Percentiles rank a stretch among this genome's conserved stretches.
Evolutionary conservation across 176 grass and related monocot genomes (phyloP).

Genomic region (Zea luxurians): DNA sequence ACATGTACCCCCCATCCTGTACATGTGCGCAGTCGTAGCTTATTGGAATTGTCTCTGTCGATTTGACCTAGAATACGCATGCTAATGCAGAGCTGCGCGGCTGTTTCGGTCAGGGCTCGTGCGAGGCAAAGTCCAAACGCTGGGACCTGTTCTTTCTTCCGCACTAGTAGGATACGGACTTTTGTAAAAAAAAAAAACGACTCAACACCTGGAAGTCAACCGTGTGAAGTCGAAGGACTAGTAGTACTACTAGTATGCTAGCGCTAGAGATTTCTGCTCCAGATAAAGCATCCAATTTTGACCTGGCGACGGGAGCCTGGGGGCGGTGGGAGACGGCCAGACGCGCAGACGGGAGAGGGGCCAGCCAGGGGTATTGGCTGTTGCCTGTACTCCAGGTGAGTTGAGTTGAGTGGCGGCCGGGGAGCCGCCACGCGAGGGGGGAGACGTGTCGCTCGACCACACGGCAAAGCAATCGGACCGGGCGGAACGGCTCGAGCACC

Average conservation of each 20-base stretch:
- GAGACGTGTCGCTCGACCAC: conserved; percentile 3
- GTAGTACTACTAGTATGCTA: no score
- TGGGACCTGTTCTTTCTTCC: background rate
- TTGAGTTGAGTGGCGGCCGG: background rate
- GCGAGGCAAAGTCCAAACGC: background rate
- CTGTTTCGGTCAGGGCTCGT: no score
- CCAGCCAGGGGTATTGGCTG: no score
- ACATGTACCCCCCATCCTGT: no score
- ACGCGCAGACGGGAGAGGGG: no score
- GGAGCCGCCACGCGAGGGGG: conserved; percentile 22
- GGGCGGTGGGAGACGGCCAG: no score
- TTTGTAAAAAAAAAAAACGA: background rate
- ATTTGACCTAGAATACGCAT: no score
- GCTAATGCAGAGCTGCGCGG: no score
- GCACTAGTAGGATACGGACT: background rate
- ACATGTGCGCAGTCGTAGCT: background rate
- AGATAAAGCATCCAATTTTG: background rate
- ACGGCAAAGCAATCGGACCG: background rate
- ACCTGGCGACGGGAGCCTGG: background rate
- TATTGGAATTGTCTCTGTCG: no score
- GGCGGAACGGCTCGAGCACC: background rate
- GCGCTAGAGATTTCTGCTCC: background rate
- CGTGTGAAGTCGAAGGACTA: background rate
- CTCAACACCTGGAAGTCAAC: background rate
- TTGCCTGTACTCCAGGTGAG: no score